Percentiles rank a stretch among this genome's conserved stretches.
These are phyloP conservation scores for Aschersonia sp. DNA, from an alignment of 2,329 filamentous ascomycete genomes.

Conservation along the genomic window DNA sequence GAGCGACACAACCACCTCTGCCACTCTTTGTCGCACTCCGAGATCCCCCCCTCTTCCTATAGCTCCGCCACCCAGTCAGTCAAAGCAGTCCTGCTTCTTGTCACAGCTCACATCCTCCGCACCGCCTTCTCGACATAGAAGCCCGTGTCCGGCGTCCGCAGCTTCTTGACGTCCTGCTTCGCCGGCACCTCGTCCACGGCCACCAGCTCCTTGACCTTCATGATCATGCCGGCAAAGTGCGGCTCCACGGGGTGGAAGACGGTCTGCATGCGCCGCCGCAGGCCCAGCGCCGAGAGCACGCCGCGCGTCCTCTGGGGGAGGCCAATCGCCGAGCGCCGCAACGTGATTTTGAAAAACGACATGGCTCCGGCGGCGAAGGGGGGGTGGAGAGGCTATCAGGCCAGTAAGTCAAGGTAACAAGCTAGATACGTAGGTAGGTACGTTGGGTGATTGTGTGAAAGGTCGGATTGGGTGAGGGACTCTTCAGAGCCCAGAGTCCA, in stretches of 20 bases:
- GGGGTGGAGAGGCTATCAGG: too few species aligned
- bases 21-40: too few species aligned
- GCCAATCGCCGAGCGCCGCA: conserved; percentile 79
- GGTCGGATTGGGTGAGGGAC: not conserved
- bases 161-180: conserved; percentile 52
- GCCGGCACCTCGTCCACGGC: conserved; percentile 66
- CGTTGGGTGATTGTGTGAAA: not conserved
- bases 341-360: conserved; percentile 81
- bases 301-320: conserved; percentile 67
- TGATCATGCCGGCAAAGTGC: conserved; percentile 76
- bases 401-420: too few species aligned
- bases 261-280: conserved; percentile 70
- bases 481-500: too few species aligned
- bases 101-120: conserved; percentile 8
- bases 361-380: conserved; percentile 23
- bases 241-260: conserved; percentile 79
- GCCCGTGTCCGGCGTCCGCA: conserved; percentile 61
- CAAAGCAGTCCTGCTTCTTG: not conserved
- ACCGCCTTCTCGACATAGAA: conserved; percentile 60
- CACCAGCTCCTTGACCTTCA: conserved; percentile 88
- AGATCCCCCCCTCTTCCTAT: too few species aligned
- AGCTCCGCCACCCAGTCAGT: not conserved
- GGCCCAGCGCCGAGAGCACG: conserved; percentile 71
- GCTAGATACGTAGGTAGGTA: too few species aligned
- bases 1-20: too few species aligned